These are phyloP conservation scores for Rhamnella rubrinervis DNA, from an alignment of 331 rosid species.

Conservation along the genomic window DNA sequence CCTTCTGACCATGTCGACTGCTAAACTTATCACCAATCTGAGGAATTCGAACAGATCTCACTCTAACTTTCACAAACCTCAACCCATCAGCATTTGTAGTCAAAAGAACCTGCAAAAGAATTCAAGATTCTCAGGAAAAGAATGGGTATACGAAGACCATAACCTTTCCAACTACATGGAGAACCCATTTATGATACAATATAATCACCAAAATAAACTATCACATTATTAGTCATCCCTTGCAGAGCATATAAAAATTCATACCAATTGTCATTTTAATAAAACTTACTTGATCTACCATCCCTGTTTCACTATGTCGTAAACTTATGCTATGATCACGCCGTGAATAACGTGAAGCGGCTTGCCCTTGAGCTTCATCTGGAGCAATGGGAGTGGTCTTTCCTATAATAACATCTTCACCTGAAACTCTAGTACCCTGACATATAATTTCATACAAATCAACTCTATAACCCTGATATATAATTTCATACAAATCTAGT, in stretches of 20 bases:
- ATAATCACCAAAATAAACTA: too few relatives aligned
- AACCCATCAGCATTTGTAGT: slow-evolving; percentile 98
- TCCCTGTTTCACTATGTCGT: slow-evolving; percentile 98
- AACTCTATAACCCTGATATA: slow-evolving; percentile 82
- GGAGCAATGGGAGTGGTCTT: slow-evolving; percentile 91
- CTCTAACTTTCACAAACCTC: slow-evolving; percentile 96
- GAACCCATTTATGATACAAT: too few relatives aligned
- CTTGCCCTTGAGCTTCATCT: slow-evolving; percentile 86
- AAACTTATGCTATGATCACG: slow-evolving; percentile 98
- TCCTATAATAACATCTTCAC: slow-evolving; percentile 97
- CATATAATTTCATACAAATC: background rate
- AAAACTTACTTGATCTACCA: slow-evolving; percentile 85
- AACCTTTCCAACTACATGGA: background rate
- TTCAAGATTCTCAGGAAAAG: background rate
- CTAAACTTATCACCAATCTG: slow-evolving; percentile 99
- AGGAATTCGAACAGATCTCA: slow-evolving; percentile 94
- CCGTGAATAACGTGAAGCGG: slow-evolving; percentile 71
- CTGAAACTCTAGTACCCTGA: slow-evolving; percentile 98
- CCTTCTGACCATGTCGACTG: slow-evolving; percentile 98
- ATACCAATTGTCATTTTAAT: background rate
- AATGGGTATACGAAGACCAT: background rate
- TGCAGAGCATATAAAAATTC: background rate
- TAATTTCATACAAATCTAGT: background rate
- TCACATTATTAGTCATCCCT: background rate
- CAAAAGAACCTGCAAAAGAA: slow-evolving; percentile 70